Evolutionary conservation across 2,329 filamentous ascomycete species (phyloP).

Genomic region (Phialocephala subalpina): DNA sequence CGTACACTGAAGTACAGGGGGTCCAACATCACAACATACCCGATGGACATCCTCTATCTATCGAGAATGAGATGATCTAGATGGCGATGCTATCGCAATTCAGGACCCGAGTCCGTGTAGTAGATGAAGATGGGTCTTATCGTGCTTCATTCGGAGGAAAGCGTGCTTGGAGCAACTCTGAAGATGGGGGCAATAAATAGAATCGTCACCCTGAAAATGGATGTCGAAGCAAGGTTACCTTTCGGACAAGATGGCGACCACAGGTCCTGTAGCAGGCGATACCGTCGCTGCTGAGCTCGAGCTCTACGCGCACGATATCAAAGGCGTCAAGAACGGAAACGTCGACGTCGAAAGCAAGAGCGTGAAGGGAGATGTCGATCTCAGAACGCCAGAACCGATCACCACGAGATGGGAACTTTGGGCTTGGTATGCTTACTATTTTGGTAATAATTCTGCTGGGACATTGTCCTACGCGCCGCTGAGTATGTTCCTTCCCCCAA

Average conservation of each 20-base stretch:
- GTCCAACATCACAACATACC: neutral
- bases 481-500: no score
- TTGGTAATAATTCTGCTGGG: conserved; percentile 22
- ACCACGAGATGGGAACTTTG: conserved; percentile 20
- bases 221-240: neutral
- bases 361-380: conserved; percentile 28
- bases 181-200: neutral
- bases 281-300: neutral
- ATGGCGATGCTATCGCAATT: neutral
- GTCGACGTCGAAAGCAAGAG: neutral
- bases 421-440: conserved; percentile 28
- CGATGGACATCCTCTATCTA: neutral
- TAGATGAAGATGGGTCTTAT: no score
- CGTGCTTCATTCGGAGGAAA: neutral
- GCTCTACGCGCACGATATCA: neutral
- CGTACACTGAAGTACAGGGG: no score
- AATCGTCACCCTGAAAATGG: neutral
- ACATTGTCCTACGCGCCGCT: conserved; percentile 21
- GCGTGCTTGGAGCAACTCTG: neutral
- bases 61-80: neutral
- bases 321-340: neutral
- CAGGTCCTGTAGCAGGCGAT: neutral
- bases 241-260: neutral
- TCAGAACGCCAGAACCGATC: conserved; percentile 44
- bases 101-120: neutral